These are phyloP conservation scores for Apostasia shenzhenica DNA, from an alignment of 106 monocot species.

Conservation along the genomic window DNA sequence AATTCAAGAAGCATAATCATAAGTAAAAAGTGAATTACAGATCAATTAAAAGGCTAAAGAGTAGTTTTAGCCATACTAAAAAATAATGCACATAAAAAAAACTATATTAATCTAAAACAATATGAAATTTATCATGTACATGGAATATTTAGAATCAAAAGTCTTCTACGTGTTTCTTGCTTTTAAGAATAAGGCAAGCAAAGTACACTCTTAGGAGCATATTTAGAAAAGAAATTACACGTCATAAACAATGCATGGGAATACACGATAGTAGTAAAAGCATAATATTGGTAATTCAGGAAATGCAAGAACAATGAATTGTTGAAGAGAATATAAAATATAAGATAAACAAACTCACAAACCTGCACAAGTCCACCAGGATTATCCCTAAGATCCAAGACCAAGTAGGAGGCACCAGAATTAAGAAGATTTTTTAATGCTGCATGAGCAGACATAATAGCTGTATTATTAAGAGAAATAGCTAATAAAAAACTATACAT, in stretches of 20 bases:
- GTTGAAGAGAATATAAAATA: too few relatives aligned
- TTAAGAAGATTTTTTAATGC: constrained; percentile 77
- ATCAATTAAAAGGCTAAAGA: background rate
- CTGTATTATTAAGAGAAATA: background rate
- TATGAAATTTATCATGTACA: background rate
- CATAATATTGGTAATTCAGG: too few relatives aligned
- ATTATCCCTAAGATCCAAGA: constrained; percentile 97
- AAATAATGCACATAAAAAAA: background rate
- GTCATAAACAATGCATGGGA: too few relatives aligned
- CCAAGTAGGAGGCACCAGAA: constrained; percentile 72
- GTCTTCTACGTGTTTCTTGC: too few relatives aligned
- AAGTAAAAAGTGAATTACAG: constrained; percentile 1
- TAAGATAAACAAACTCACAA: background rate
- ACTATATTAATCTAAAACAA: background rate
- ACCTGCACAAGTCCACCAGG: constrained; percentile 97
- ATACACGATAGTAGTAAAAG: too few relatives aligned
- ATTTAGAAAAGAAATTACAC: too few relatives aligned
- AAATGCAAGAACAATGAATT: too few relatives aligned
- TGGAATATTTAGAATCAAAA: too few relatives aligned
- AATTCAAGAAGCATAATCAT: background rate
- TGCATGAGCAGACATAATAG: constrained; percentile 14
- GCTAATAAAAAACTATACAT: too few relatives aligned
- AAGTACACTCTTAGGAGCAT: too few relatives aligned
- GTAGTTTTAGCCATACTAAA: background rate
- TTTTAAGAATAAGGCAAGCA: too few relatives aligned